phyloP scores from a whole-genome alignment of 805 yeast genomes.

The Debaryomyces hansenii region DNA sequence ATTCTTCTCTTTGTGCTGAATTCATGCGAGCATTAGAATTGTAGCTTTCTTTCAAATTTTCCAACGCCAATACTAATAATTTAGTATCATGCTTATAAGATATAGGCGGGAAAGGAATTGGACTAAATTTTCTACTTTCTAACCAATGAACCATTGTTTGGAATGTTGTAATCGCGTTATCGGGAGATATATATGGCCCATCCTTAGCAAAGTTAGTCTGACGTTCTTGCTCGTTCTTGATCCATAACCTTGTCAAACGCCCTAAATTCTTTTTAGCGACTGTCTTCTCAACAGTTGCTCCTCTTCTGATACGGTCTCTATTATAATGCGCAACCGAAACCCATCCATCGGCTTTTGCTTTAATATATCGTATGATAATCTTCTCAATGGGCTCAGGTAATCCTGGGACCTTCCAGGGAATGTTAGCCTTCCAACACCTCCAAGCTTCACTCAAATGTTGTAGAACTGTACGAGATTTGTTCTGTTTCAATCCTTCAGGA shows the following conservation, averaged over 20 bases:
- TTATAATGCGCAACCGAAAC: constrained; percentile 89
- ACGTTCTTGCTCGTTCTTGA: constrained; percentile 87
- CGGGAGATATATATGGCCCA: constrained; percentile 85
- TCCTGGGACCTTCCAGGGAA: constrained; percentile 98
- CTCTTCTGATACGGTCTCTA: constrained; percentile 82
- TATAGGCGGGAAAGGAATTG: constrained; percentile 92
- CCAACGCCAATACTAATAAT: constrained; percentile 83
- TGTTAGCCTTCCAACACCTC: constrained; percentile 99
- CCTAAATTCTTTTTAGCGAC: constrained; percentile 93
- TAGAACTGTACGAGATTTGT: constrained; percentile 79
- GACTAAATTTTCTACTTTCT: constrained; percentile 76
- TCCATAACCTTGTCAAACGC: constrained; percentile 86
- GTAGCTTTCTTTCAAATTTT: constrained; percentile 79
- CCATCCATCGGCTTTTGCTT: constrained; percentile 98
- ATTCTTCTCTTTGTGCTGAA: constrained; percentile 85
- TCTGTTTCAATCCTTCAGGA: constrained; percentile 89
- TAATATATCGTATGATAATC: constrained; percentile 84
- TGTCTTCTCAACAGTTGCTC: constrained; percentile 93
- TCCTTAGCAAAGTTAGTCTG: constrained; percentile 76
- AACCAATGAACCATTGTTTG: constrained; percentile 91
- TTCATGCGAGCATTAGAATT: constrained; percentile 68
- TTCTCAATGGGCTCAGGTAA: constrained; percentile 87
- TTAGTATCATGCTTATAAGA: constrained; percentile 93
- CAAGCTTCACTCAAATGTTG: constrained; percentile 98
- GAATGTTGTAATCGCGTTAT: constrained; percentile 85